Base-by-base conservation (phyloP, 208 protist species). In the Leishmania turanica region DNA sequence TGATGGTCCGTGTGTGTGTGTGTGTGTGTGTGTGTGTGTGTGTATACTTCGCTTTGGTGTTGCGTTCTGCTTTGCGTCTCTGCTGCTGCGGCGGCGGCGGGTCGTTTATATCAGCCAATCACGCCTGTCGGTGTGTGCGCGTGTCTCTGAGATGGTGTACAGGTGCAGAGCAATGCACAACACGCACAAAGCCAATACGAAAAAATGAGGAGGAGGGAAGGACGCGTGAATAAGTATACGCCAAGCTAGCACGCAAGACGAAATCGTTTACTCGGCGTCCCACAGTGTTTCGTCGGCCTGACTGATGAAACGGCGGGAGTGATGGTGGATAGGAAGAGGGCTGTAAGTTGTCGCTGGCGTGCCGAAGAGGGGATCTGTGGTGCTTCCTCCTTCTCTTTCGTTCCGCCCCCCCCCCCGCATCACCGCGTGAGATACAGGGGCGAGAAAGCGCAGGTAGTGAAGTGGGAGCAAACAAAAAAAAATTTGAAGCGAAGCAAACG, bases 201-300 rank as follows among this genome's bases (percentile, higher is more conserved):
- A 78, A 78, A 78, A 78, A 37, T n/a, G 31, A 65, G 74, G 24
- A 34, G 40, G 53, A 65, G 73, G 60, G 53, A 77, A 65, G 54
- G 34, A 70, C 17, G 51, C 51, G 51, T 54, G 6, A 54, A 54
- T 15, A 64, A 82, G 74, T 8, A 84, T 3, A 51, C 37, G 56
- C 40, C 15, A 72, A 72, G 42, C 13, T 0, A 19, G 37, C 60
- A 49, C 66, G 58, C 15, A 17, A 76, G 27, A 81, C 72, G 7
- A 51, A 47, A 49, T 64, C 9, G 58, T 34, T 15, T 31, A 64
- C 58, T 64, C 24, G 27, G 15, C 58, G 58, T 34, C 27, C 58
- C 8, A 64, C 58, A 31, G 58, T 31, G 6, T 34, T 64, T 13
- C 58, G 58, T 64, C 27, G 7, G 19, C 58, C n/a, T 64, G 58